Evolutionary conservation across 2,329 filamentous ascomycete genomes (phyloP), one percentile per base, ranked within the genome.

Genomic region (Phaeophleospora eucalypticola): DNA sequence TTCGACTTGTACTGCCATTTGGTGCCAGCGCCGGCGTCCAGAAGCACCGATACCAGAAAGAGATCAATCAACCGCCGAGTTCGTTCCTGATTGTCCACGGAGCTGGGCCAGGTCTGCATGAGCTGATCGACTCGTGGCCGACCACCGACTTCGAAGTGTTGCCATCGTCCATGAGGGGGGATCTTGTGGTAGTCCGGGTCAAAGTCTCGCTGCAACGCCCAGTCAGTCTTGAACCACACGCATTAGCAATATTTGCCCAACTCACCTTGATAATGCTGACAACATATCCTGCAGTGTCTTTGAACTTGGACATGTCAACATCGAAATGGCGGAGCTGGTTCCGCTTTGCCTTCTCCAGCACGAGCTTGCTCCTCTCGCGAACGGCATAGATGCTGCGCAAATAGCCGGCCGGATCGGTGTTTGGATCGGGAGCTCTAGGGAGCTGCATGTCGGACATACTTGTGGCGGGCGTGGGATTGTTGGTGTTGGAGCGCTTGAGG

Each of bases 1-100:
- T 84, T 84, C 64, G 89, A 95, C 73, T 87, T 93, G 72, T 95
- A 98, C 58, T 83, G 84, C 93, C 93, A 98, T 56, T 82, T 79
- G 2, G 83, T 91, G 34, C 93, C 93, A 2, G 93, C 89, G 34
- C 93, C 93, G 3, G 93, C 88, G 63, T 94, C 87, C 7, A 94
- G 77, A 41, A 94, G 73, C 6, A 93, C 87, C 41, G 87, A 91
- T 53, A 93, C 73, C 35, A 89, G 72, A 69, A 89, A 90, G 29
- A 91, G 76, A 58, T 90, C 87, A 49, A 91, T 78, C 52, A 91
- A 70, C 52, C 87, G 79, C 53, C 86, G 82, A 49, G 85, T 87
- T 52, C 82, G 80, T 69, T 91, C 87, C 46, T 81, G 80, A 53
- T 75, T 79, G 65, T 93, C 87, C 34, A 89, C 73, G 9, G 77